phyloP scores from a whole-genome alignment of 768 basidiomycete species.

The Mycena polygramma region DNA sequence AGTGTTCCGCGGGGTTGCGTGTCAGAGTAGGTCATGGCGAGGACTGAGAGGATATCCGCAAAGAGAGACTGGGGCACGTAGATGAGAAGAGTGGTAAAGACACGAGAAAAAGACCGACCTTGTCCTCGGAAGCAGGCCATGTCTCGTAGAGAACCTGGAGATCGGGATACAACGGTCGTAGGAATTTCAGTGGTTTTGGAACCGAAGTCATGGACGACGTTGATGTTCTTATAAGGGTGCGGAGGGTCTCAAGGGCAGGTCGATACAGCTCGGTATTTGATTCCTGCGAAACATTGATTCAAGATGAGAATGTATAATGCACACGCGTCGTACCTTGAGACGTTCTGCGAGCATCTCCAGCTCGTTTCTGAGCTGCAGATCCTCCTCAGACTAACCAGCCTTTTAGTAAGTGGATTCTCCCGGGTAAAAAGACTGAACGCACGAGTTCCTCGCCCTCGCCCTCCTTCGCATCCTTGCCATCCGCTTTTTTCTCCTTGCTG shows the following conservation, averaged over 20 bases:
- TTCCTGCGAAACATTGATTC: conserved; percentile 71
- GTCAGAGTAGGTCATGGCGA: conserved; percentile 99
- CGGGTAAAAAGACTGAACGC: conserved; percentile 48
- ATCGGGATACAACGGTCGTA: conserved; percentile 92
- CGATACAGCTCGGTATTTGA: conserved; percentile 85
- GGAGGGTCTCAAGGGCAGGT: conserved; percentile 92
- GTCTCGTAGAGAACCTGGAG: conserved; percentile 87
- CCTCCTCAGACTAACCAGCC: conserved; percentile 87
- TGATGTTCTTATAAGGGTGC: conserved; percentile 87
- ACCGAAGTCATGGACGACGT: conserved; percentile 99
- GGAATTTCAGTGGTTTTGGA: conserved; percentile 98
- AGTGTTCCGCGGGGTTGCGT: conserved; percentile 97
- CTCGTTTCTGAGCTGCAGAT: conserved; percentile 91
- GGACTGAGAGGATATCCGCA: conserved; percentile 96
- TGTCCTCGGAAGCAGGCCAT: conserved; percentile 84
- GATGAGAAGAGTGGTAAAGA: conserved; percentile 7
- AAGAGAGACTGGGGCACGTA: conserved; percentile 80
- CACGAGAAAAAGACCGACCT: conserved; percentile 57
- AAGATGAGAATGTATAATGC: conserved; percentile 27
- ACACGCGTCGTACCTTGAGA: conserved; percentile 71
- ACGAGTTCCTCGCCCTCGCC: conserved; percentile 87
- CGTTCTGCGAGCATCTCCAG: conserved; percentile 98
- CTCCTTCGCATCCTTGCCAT: conserved; percentile 65
- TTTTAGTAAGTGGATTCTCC: conserved; percentile 22
- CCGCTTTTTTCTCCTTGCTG: conserved; percentile 63